Conservation (phyloP, 2,329 filamentous ascomycete species). For the Setomelanomma holmii region DNA sequence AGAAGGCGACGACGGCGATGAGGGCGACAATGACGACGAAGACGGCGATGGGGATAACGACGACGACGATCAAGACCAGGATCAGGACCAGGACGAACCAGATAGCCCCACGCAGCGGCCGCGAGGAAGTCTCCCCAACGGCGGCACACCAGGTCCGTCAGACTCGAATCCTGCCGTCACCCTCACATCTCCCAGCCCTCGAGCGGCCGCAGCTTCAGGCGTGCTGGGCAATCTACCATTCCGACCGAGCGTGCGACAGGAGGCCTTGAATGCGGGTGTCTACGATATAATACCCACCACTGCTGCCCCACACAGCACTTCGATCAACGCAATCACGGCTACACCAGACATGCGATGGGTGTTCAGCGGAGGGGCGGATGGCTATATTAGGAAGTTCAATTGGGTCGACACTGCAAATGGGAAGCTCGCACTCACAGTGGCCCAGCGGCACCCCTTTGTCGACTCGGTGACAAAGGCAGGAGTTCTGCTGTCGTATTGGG, state of each 20-base stretch:
- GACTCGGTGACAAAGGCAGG: constrained; percentile 97
- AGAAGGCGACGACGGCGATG: constrained; percentile 52
- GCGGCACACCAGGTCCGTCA: constrained; percentile 29
- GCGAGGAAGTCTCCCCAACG: constrained; percentile 35
- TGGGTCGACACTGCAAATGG: constrained; percentile 94
- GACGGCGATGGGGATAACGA: constrained; percentile 51
- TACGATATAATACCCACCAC: constrained; percentile 99
- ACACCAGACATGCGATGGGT: constrained; percentile 96
- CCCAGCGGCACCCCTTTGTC: constrained; percentile 94
- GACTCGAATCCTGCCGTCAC: constrained; percentile 56
- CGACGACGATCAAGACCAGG: constrained; percentile 51
- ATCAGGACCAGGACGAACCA: constrained; percentile 54
- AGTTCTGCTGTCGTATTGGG: constrained; percentile 95
- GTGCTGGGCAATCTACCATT: constrained; percentile 51
- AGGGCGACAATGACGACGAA: constrained; percentile 51
- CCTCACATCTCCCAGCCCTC: constrained; percentile 57
- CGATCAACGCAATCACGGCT: constrained; percentile 88
- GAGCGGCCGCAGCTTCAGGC: constrained; percentile 36
- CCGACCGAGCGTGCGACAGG: constrained; percentile 72
- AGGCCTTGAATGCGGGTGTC: constrained; percentile 77
- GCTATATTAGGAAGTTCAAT: constrained; percentile 96
- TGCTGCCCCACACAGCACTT: constrained; percentile 93
- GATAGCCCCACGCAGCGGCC: constrained; percentile 53
- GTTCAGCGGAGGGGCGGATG: constrained; percentile 91
- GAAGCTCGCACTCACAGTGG: constrained; percentile 90